Conservation (phyloP, 257 asterid species). For the Sherardia arvensis region DNA sequence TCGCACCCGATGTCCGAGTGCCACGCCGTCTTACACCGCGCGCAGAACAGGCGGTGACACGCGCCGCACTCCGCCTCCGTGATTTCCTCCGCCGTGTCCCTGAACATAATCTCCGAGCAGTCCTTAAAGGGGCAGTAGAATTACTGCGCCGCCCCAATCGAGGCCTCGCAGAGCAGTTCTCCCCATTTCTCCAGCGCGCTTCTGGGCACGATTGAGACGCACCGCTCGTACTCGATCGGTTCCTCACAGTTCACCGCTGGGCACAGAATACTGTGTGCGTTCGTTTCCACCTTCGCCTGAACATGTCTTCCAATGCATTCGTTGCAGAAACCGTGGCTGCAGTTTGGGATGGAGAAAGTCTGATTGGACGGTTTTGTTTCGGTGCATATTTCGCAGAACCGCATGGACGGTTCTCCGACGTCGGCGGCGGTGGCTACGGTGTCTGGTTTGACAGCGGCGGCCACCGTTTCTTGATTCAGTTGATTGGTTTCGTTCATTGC, state of each 20-base stretch:
- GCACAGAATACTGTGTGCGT: constrained; percentile 22
- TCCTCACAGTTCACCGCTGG: constrained; percentile 38
- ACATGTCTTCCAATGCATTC: constrained; percentile 41
- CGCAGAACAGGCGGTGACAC: constrained; percentile 21
- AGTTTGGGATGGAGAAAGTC: constrained; percentile 23
- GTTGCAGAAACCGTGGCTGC: constrained; percentile 40
- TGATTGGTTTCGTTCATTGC: too few species aligned
- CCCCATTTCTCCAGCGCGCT: constrained; percentile 25
- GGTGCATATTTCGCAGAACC: constrained; percentile 43
- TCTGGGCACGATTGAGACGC: constrained; percentile 17
- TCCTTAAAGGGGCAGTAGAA: constrained; percentile 26
- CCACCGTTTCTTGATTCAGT: too few species aligned
- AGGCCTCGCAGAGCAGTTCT: constrained; percentile 25
- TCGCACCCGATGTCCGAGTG: constrained; percentile 18
- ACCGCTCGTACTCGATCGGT: constrained; percentile 19
- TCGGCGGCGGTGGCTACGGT: background rate
- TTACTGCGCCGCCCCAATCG: constrained; percentile 23
- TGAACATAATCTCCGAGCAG: constrained; percentile 20
- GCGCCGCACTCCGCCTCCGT: constrained; percentile 13
- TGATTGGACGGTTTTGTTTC: constrained; percentile 26
- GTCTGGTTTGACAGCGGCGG: background rate
- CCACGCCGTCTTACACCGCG: constrained; percentile 19
- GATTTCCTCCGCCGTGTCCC: constrained; percentile 9
- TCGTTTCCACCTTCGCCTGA: constrained; percentile 11
- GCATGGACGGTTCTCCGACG: constrained; percentile 8